These are phyloP conservation scores for Fusarium sp. DNA, from an alignment of 2,329 filamentous ascomycete species.

Conservation along the genomic window DNA sequence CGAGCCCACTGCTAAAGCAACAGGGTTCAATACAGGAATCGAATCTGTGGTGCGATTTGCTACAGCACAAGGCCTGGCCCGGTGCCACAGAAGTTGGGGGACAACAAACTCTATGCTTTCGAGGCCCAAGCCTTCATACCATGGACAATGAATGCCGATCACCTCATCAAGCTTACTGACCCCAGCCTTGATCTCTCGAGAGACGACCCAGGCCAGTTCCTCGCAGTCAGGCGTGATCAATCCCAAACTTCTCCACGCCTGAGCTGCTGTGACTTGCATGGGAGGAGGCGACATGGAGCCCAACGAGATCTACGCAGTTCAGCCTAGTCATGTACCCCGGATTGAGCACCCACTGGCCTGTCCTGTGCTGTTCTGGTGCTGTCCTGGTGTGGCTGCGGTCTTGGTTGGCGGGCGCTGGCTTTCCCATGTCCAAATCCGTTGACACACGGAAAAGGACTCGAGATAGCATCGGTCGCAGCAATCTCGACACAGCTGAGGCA, in stretches of 20 bases:
- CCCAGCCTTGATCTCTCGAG: neutral
- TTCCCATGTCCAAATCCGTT: conserved; percentile 44
- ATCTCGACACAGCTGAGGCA: conserved; percentile 18
- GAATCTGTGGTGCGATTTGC: neutral
- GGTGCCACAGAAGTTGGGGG: neutral
- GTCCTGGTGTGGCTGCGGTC: conserved; percentile 10
- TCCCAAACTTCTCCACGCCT: neutral
- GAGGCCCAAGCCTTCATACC: conserved; percentile 29
- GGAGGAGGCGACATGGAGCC: conserved; percentile 6
- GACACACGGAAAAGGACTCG: conserved; percentile 43
- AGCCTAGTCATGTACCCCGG: conserved; percentile 44
- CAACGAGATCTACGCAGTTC: conserved; percentile 27
- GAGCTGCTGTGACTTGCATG: neutral
- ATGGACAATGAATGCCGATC: conserved; percentile 16
- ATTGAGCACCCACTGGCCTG: conserved; percentile 21
- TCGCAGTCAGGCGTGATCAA: neutral
- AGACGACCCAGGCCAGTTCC: neutral
- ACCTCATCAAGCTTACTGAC: neutral
- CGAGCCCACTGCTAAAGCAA: neutral
- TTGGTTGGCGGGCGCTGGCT: conserved; percentile 37
- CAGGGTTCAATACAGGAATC: conserved; percentile 1
- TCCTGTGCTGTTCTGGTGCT: neutral
- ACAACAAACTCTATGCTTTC: neutral
- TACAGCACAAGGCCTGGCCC: neutral
- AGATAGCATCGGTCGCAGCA: conserved; percentile 37